Percentiles rank a stretch among this genome's conserved stretches.
These are phyloP conservation scores for Phellinidium pouzarii DNA, from an alignment of 1,284 basidiomycete genomes.

Conservation along the genomic window DNA sequence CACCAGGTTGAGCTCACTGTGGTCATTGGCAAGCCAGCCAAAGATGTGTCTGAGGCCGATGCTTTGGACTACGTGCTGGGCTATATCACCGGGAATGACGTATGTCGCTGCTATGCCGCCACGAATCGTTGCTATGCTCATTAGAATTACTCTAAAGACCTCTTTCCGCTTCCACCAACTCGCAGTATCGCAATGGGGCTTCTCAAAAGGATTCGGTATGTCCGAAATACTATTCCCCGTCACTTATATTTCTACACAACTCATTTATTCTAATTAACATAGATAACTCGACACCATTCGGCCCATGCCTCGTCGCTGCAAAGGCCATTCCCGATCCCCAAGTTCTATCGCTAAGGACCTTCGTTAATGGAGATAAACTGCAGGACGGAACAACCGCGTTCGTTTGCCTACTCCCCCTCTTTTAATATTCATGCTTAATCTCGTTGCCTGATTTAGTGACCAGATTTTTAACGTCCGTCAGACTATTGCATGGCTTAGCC, in stretches of 20 bases:
- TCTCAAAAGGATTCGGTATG: slow-evolving; percentile 77
- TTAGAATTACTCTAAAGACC: slow-evolving; percentile 35
- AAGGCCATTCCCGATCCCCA: slow-evolving; percentile 65
- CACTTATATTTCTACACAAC: background rate
- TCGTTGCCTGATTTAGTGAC: slow-evolving; percentile 35
- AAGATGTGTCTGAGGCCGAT: slow-evolving; percentile 68
- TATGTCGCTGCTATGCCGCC: slow-evolving; percentile 28
- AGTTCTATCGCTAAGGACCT: slow-evolving; percentile 54
- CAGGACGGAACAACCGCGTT: slow-evolving; percentile 74
- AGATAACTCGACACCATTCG: slow-evolving; percentile 74
- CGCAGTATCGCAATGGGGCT: slow-evolving; percentile 73
- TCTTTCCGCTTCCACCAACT: slow-evolving; percentile 78
- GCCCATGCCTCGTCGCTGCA: slow-evolving; percentile 69
- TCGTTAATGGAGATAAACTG: slow-evolving; percentile 60
- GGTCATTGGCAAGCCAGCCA: slow-evolving; percentile 76
- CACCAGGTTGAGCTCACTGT: slow-evolving; percentile 67
- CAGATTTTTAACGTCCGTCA: slow-evolving; percentile 70
- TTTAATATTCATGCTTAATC: slow-evolving; percentile 7
- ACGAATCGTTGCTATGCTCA: background rate
- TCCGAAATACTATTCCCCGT: slow-evolving; percentile 2
- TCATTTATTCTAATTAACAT: background rate
- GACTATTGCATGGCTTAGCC: slow-evolving; percentile 74
- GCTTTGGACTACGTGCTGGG: slow-evolving; percentile 79
- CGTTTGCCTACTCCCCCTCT: slow-evolving; percentile 28
- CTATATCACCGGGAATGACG: slow-evolving; percentile 77